A percentile compares a stretch with the other conserved stretches of the same genome.
Evolutionary conservation across 139 green algal species (phyloP).

Genomic region (Micractinium sp.): DNA sequence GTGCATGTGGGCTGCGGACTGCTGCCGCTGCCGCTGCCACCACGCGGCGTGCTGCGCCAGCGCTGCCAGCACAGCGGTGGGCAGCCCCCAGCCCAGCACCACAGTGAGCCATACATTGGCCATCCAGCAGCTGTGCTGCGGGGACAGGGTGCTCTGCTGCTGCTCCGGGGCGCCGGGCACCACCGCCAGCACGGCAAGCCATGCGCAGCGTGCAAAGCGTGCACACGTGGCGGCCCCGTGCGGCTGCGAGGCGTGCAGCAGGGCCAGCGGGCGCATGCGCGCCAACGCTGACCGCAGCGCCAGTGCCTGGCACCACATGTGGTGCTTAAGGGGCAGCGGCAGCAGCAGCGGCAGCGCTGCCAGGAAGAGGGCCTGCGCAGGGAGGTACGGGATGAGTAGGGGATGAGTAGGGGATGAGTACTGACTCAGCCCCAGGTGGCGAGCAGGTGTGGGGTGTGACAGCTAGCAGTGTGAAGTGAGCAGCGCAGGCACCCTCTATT

Average conservation of each 20-base stretch:
- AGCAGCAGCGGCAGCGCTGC: not conserved
- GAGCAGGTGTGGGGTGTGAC: too few species aligned
- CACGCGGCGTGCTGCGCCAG: not conserved
- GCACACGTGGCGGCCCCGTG: not conserved
- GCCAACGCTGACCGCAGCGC: not conserved
- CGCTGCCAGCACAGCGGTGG: not conserved
- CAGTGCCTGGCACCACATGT: not conserved
- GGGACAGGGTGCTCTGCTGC: not conserved
- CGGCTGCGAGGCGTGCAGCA: not conserved
- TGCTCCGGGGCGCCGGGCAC: not conserved
- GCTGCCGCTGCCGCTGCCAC: too few species aligned
- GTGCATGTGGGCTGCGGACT: too few species aligned
- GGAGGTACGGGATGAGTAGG: too few species aligned
- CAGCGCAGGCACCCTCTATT: too few species aligned
- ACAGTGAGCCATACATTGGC: not conserved
- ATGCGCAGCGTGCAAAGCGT: not conserved
- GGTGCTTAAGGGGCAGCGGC: not conserved
- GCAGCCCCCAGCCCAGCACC: not conserved
- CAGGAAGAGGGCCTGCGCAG: not conserved
- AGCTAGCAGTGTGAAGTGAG: too few species aligned
- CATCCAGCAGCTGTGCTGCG: not conserved
- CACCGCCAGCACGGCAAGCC: not conserved
- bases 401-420: too few species aligned
- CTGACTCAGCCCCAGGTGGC: too few species aligned
- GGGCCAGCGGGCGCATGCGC: not conserved